Conservation (phyloP, 805 yeast species). For the Cyberlindnera saturnus region DNA sequence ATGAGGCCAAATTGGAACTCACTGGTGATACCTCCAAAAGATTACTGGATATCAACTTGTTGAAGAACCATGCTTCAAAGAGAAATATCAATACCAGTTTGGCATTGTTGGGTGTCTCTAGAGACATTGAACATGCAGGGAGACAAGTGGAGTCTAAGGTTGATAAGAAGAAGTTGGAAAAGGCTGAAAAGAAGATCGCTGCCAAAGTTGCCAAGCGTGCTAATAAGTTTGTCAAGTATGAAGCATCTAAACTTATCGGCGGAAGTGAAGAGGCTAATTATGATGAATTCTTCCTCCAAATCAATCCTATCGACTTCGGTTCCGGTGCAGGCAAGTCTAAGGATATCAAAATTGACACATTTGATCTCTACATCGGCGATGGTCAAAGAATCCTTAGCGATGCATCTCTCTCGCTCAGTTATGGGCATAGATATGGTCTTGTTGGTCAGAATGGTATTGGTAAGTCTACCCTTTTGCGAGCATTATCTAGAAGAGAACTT, state of each 20-base stretch:
- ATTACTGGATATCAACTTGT: slow-evolving; percentile 69
- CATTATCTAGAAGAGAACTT: slow-evolving; percentile 88
- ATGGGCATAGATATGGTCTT: slow-evolving; percentile 93
- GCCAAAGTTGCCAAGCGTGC: slow-evolving; percentile 89
- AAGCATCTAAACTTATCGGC: slow-evolving; percentile 84
- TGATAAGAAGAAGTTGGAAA: slow-evolving; percentile 92
- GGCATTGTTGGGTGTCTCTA: slow-evolving; percentile 69
- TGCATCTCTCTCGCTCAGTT: slow-evolving; percentile 78
- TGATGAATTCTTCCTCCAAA: slow-evolving; percentile 90
- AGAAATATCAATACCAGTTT: slow-evolving; percentile 72
- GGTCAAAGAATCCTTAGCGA: slow-evolving; percentile 90
- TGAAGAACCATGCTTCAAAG: slow-evolving; percentile 54
- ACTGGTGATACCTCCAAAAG: slow-evolving; percentile 89
- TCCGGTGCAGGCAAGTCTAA: slow-evolving; percentile 93
- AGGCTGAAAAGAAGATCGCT: slow-evolving; percentile 95
- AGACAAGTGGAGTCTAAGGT: slow-evolving; percentile 90
- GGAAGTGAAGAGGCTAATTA: slow-evolving; percentile 67
- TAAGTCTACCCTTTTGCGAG: slow-evolving; percentile 89
- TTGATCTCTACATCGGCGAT: slow-evolving; percentile 92
- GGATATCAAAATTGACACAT: slow-evolving; percentile 87
- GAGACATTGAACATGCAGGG: slow-evolving; percentile 88
- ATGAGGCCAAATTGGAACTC: slow-evolving; percentile 65
- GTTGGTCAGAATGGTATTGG: slow-evolving; percentile 99
- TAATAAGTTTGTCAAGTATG: slow-evolving; percentile 79
- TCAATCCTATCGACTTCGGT: slow-evolving; percentile 90